Evolutionary conservation across 2,329 filamentous ascomycete species (phyloP).

Genomic region (Paramyrothecium sp.): DNA sequence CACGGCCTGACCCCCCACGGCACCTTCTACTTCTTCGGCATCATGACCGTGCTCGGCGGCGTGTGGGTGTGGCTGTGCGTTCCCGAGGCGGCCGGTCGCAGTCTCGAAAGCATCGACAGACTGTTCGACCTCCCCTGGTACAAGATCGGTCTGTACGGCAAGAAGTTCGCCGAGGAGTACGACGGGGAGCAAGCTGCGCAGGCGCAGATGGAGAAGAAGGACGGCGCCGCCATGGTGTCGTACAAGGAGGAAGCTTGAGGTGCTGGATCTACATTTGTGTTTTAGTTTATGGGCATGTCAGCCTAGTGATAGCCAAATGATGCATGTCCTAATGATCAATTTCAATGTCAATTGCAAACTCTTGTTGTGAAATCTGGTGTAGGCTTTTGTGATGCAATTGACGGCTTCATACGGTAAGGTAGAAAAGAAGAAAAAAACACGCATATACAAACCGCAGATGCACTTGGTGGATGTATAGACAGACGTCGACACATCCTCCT

Average conservation of each 20-base stretch:
- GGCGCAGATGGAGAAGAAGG: not conserved
- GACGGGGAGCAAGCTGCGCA: not conserved
- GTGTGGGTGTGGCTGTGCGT: constrained; percentile 65
- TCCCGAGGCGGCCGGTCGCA: constrained; percentile 60
- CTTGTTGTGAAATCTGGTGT: no score
- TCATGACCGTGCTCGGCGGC: constrained; percentile 39
- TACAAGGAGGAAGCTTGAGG: constrained; percentile 1
- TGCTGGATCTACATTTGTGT: not conserved
- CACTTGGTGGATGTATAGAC: no score
- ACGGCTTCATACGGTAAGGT: no score
- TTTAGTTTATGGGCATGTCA: not conserved
- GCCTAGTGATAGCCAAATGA: not conserved
- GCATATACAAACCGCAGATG: no score
- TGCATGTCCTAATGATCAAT: not conserved
- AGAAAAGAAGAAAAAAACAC: no score
- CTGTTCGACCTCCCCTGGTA: constrained; percentile 67
- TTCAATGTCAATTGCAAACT: not conserved
- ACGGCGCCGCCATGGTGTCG: not conserved
- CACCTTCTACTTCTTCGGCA: constrained; percentile 14
- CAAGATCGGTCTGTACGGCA: constrained; percentile 55
- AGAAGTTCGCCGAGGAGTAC: constrained; percentile 18
- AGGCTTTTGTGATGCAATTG: no score
- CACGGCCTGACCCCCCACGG: constrained; percentile 12
- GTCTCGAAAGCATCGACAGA: constrained; percentile 60
- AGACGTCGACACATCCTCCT: no score